phyloP scores from a whole-genome alignment of 1,284 basidiomycete genomes.

The Moesziomyces sp. region DNA sequence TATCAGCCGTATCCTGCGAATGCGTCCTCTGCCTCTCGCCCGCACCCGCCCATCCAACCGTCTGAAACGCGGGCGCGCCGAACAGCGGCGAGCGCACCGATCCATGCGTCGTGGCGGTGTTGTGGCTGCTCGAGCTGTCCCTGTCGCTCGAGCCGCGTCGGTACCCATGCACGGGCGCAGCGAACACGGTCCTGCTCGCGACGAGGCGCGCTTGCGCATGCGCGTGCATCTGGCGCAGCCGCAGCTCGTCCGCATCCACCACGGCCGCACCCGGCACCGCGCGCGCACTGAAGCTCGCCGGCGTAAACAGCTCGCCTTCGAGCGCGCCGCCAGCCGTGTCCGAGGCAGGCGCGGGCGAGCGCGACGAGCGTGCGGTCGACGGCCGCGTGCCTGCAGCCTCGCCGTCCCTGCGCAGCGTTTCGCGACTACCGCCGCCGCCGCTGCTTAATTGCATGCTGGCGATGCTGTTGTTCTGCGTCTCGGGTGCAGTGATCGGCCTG shows the following conservation, averaged over 20 bases:
- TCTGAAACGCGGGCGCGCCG: background rate
- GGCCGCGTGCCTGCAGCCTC: too few species aligned
- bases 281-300: background rate
- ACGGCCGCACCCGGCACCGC: background rate
- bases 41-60: background rate
- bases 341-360: background rate
- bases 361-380: too few species aligned
- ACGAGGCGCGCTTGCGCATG: too few species aligned
- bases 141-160: slow-evolving; percentile 12
- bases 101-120: background rate
- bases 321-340: background rate
- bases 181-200: too few species aligned
- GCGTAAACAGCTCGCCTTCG: background rate
- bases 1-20: slow-evolving; percentile 7
- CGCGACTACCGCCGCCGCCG: too few species aligned
- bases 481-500: slow-evolving; percentile 24
- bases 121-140: slow-evolving; percentile 17
- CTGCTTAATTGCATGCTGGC: background rate
- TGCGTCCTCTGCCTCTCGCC: background rate
- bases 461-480: background rate
- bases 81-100: slow-evolving; percentile 3
- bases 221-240: too few species aligned
- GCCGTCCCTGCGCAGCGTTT: too few species aligned
- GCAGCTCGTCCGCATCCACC: too few species aligned
- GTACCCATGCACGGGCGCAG: too few species aligned